phyloP scores from a whole-genome alignment of 306 rosid genomes.

The Heteromeles arbutifolia region DNA sequence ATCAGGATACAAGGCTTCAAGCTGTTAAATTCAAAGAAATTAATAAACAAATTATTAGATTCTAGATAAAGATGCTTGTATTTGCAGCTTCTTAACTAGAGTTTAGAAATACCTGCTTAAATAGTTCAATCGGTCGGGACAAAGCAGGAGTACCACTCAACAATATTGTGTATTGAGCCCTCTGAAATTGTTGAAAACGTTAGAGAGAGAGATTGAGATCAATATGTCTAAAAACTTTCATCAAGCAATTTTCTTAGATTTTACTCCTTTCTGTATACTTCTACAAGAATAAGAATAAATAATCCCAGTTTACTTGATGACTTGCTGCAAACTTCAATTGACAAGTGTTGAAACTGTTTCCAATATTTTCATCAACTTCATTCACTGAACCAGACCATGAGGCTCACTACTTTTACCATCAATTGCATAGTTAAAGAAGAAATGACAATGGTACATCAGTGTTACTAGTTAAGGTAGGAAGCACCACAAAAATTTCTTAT shows the following conservation, averaged over 20 bases:
- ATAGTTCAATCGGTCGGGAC: conserved; percentile 90
- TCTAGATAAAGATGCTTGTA: conserved; percentile 10
- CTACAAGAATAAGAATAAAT: too few relatives aligned
- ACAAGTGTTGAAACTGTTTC: neutral
- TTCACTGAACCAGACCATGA: neutral
- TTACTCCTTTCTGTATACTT: neutral
- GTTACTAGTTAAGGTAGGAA: too few relatives aligned
- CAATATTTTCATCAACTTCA: neutral
- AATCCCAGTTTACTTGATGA: too few relatives aligned
- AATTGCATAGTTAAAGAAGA: neutral
- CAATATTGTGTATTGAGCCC: conserved; percentile 77
- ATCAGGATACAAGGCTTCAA: conserved; percentile 93
- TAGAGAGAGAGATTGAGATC: conserved; percentile 5
- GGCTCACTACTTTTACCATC: neutral
- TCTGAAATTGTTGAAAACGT: conserved; percentile 40
- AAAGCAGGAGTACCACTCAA: conserved; percentile 99
- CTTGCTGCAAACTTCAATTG: too few relatives aligned
- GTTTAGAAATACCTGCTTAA: conserved; percentile 61
- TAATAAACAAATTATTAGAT: conserved; percentile 17
- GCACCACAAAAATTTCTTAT: neutral
- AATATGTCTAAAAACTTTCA: neutral
- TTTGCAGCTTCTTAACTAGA: conserved; percentile 1
- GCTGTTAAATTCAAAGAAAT: conserved; percentile 40
- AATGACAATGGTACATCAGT: neutral
- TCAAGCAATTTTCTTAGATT: neutral